These are phyloP conservation scores for Blastobotrys arbuscula DNA, from an alignment of 1,139 yeast species.

Conservation along the genomic window DNA sequence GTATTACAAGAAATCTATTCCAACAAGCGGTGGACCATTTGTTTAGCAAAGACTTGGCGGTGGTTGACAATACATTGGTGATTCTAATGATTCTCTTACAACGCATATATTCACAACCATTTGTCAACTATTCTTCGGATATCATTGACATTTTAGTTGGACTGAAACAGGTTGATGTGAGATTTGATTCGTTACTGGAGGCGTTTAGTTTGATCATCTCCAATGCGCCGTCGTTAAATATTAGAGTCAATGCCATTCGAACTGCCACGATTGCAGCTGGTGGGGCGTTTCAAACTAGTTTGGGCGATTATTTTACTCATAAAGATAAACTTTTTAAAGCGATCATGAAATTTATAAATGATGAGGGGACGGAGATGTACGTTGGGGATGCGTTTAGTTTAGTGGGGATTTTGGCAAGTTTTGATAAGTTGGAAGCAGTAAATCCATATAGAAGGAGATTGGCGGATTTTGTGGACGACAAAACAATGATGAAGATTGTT, in stretches of 20 bases:
- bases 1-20: conserved; percentile 27
- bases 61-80: conserved; percentile 25
- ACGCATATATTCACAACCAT: conserved; percentile 28
- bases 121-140: conserved; percentile 32
- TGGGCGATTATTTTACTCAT: conserved; percentile 34
- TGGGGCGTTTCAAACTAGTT: conserved; percentile 32
- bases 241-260: conserved; percentile 31
- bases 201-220: conserved; percentile 25
- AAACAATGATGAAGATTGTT: conserved; percentile 32
- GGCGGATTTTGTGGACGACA: conserved; percentile 37
- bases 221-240: conserved; percentile 18
- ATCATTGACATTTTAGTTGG: conserved; percentile 35
- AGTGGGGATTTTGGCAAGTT: conserved; percentile 36
- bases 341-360: conserved; percentile 31
- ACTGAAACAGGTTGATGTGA: conserved; percentile 31
- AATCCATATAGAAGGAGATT: conserved; percentile 36
- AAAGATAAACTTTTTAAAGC: conserved; percentile 35
- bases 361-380: conserved; percentile 23
- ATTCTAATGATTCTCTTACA: conserved; percentile 30
- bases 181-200: conserved; percentile 29
- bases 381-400: conserved; percentile 35
- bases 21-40: conserved; percentile 26
- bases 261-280: conserved; percentile 33
- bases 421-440: conserved; percentile 34
- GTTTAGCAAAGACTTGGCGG: conserved; percentile 18